Percentiles rank a stretch among this genome's conserved stretches.
phyloP scores from a whole-genome alignment of 2,329 filamentous ascomycete genomes.

The Polytolypa hystricis region DNA sequence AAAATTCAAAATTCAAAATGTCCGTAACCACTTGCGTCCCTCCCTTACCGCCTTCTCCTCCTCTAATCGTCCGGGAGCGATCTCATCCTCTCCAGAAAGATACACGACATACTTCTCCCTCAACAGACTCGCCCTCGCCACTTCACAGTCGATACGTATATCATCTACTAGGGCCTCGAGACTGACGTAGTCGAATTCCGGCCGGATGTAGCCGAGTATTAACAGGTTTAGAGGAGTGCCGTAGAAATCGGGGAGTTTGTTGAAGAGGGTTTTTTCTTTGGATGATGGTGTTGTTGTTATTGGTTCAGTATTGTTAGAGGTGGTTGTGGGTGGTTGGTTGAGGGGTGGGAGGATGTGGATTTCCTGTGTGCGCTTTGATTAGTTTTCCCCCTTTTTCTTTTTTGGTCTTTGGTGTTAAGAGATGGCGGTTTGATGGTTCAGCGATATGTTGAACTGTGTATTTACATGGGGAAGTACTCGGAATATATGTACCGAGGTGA shows the following conservation, averaged over 20 bases:
- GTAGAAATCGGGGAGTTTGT: constrained; percentile 64
- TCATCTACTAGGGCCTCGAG: constrained; percentile 77
- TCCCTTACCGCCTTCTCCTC: constrained; percentile 19
- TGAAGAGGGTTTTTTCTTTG: constrained; percentile 16
- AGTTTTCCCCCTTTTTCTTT: not conserved
- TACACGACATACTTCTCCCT: constrained; percentile 49
- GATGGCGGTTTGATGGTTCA: too few species aligned
- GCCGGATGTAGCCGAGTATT: constrained; percentile 76
- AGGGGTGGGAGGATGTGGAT: constrained; percentile 80
- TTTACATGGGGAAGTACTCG: too few species aligned
- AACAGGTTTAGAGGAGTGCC: constrained; percentile 65
- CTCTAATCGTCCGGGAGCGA: too few species aligned
- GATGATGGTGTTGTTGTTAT: not conserved
- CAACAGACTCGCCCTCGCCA: constrained; percentile 61
- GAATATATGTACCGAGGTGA: too few species aligned
- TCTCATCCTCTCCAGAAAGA: constrained; percentile 18
- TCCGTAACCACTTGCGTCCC: constrained; percentile 26
- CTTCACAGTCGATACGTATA: constrained; percentile 79
- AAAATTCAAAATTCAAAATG: constrained; percentile 15
- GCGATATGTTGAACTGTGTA: too few species aligned
- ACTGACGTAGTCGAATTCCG: constrained; percentile 78
- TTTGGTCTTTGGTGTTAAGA: too few species aligned
- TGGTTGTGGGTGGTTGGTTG: constrained; percentile 25
- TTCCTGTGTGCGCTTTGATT: constrained; percentile 38
- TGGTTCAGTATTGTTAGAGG: constrained; percentile 9